phyloP scores from a whole-genome alignment of 1,284 basidiomycete species.

The Phylloporus sp. region DNA sequence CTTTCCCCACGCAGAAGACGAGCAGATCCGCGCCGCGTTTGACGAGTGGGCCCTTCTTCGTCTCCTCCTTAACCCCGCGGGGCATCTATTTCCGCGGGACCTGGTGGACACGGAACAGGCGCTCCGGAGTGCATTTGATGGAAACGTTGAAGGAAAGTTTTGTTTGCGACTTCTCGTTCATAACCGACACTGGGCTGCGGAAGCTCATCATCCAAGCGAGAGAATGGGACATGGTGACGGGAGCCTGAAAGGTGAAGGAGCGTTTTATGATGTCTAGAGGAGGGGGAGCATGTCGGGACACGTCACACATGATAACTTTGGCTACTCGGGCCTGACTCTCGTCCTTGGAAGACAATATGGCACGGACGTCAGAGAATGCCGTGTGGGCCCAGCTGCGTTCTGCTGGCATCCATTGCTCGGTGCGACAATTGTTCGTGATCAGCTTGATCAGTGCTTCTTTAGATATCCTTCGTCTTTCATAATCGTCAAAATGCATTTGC shows the following conservation, averaged over 20 bases:
- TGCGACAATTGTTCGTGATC: conserved; percentile 24
- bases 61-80: too few species aligned
- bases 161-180: conserved; percentile 2
- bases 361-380: conserved; percentile 23
- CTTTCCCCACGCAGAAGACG: conserved; percentile 24
- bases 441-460: conserved; percentile 17
- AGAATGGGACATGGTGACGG: conserved; percentile 15
- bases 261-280: conserved; percentile 5
- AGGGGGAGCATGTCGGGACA: conserved; percentile 10
- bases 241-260: conserved; percentile 22
- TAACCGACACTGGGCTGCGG: conserved; percentile 18
- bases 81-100: conserved; percentile 3
- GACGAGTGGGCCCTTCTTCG: conserved; percentile 9
- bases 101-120: conserved; percentile 22
- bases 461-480: conserved; percentile 25
- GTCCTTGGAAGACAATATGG: conserved; percentile 25
- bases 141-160: conserved; percentile 27
- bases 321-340: conserved; percentile 3
- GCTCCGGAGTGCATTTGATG: conserved; percentile 25
- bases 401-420: conserved; percentile 24
- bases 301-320: conserved; percentile 31
- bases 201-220: conserved; percentile 3
- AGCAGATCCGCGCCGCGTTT: conserved; percentile 32
- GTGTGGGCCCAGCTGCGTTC: conserved; percentile 24
- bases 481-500: conserved; percentile 28